A percentile compares a stretch with the other conserved stretches of the same genome.
Conservation (phyloP, 2,329 filamentous ascomycete species). For the Arachnomyces sp. region DNA sequence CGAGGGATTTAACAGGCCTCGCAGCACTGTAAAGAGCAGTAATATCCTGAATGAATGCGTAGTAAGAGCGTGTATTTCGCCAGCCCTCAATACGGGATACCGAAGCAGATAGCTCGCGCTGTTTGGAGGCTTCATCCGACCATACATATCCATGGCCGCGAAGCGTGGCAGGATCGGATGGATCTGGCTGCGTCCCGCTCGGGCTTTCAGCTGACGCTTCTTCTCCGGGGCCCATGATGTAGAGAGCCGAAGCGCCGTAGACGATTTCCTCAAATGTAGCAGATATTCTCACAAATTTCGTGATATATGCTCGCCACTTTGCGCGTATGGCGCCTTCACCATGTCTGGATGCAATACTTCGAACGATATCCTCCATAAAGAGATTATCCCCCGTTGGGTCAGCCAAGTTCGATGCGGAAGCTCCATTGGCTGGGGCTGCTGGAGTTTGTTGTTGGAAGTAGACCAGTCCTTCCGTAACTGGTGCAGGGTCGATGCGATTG, state of each 20-base stretch:
- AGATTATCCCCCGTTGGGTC: constrained; percentile 79
- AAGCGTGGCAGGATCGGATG: constrained; percentile 44
- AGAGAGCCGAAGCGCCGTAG: constrained; percentile 83
- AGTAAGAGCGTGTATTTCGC: constrained; percentile 92
- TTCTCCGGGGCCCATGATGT: constrained; percentile 68
- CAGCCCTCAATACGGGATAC: constrained; percentile 92
- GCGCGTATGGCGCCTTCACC: constrained; percentile 84
- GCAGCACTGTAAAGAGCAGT: constrained; percentile 31
- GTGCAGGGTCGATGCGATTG: constrained; percentile 70
- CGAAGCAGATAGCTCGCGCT: constrained; percentile 81
- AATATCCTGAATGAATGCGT: constrained; percentile 78
- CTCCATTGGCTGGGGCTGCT: constrained; percentile 18
- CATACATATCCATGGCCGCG: constrained; percentile 92
- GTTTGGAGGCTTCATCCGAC: constrained; percentile 71
- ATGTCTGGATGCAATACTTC: constrained; percentile 74
- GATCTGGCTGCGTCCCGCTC: constrained; percentile 27
- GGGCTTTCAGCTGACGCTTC: constrained; percentile 44
- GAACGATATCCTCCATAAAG: constrained; percentile 80
- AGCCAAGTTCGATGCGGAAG: constrained; percentile 23
- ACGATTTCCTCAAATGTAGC: constrained; percentile 93
- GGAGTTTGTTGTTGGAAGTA: constrained; percentile 72
- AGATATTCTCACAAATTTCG: constrained; percentile 84
- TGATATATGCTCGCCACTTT: constrained; percentile 92
- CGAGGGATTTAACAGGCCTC: constrained; percentile 39
- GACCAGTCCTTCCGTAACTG: constrained; percentile 71